phyloP scores from a whole-genome alignment of 208 protist species.

The Acanthamoeba royreba region DNA sequence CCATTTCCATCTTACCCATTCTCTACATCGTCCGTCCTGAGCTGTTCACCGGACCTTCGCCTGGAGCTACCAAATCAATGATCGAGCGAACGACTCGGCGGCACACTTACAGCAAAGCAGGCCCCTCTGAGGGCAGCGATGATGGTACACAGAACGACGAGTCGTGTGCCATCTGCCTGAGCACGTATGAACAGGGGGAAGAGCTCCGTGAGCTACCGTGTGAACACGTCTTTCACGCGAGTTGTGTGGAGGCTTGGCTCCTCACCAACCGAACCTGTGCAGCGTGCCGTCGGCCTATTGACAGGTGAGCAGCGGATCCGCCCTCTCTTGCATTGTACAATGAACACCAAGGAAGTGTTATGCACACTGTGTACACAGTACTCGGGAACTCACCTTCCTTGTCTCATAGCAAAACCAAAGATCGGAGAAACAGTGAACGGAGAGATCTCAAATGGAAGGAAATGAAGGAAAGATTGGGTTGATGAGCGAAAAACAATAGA shows the following conservation, averaged over 20 bases:
- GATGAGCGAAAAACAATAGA: no score
- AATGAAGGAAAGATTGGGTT: no score
- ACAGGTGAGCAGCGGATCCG: no score
- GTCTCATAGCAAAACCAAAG: no score
- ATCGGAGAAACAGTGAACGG: no score
- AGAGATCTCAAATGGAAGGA: no score
- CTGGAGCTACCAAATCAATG: neutral
- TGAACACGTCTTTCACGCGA: neutral
- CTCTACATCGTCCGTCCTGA: neutral
- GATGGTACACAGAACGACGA: neutral
- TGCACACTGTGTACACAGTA: no score
- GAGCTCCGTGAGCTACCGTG: neutral
- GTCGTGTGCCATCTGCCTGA: slow-evolving; percentile 4
- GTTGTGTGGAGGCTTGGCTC: neutral
- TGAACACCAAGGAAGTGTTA: no score
- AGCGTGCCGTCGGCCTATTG: neutral
- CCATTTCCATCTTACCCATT: neutral
- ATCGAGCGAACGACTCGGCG: neutral
- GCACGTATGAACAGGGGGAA: neutral
- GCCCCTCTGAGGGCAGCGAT: neutral
- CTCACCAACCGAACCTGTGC: neutral
- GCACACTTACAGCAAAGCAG: neutral
- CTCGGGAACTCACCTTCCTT: no score
- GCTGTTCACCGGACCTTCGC: neutral
- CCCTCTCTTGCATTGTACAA: no score